Evolutionary conservation across 306 rosid genomes (phyloP), one percentile per base, ranked within the genome.

Genomic region (Parietaria judaica): DNA sequence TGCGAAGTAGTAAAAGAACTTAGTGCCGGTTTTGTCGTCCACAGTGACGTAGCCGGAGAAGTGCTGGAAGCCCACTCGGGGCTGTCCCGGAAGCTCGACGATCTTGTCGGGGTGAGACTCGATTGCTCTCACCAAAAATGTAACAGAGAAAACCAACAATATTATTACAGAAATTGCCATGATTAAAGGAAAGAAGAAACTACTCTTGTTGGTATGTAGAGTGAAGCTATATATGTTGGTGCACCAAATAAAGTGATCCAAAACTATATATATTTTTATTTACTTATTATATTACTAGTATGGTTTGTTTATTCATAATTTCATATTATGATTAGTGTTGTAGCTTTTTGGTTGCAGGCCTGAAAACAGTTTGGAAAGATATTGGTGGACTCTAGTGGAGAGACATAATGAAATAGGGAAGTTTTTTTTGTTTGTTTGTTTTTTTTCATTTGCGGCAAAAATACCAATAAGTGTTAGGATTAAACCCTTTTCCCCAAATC

Each of bases 1-100:
- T 56, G 66, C 88, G 56, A 83, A 81, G 78, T 86, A 84, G 78
- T 70, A 86, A 44, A 86, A 81, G 2, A 86, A 66, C 37, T 87
- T 39, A 60, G 57, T 81, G 3, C 77, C 14, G 49, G 66, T 67
- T 49, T 71, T 59, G 17, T 73, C 47, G 63, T 79, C 76, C 39
- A 84, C 72, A 7, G 78, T 66, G 3, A 86, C 73, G 63, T 86
- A 84, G 31, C 88, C 90, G 31, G 90, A 83, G 65, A 79, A 86
- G 4, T 86, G 95, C 14, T 73, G 72, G 65, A 84, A 86, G 23
- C 52, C 36, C 54, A 79, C 88, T 36, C 37, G 71, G 68, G 95
- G 90, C 69, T 86, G 95, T 61, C 90, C 90, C 2, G 87, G 87
- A 66, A 84, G 81, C 44, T 65, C 60, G 7, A 41, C 49, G 56